Evolutionary conservation across 2,329 filamentous ascomycete species (phyloP), one percentile per base, ranked within the genome.

Genomic region (Fusarium sp.): DNA sequence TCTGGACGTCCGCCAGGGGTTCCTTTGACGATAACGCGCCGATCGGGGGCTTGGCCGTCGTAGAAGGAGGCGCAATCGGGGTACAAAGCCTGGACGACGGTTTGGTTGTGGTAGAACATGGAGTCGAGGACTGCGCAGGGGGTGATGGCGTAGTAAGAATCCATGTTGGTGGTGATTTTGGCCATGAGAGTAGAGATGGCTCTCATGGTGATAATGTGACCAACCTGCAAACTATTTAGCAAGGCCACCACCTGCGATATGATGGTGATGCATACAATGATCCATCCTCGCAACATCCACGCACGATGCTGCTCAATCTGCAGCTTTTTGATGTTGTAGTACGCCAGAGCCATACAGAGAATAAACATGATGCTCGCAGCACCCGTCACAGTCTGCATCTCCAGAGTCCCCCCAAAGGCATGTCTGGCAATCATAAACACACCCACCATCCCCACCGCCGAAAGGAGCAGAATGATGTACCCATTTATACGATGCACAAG

Each of bases 291-390:
- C 27, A 88, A 66, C 85, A 88, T 88, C 85, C 85, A 88, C 3
- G 83, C 83, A 2, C 86, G 78, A 57, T 88, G 86, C 65, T 88
- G 81, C 29, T 88, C 84, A 44, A 90, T 84, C 66, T 88, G 85
- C 2, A 88, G 71, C 3, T 77, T 74, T 69, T 84, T 87, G 70
- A 88, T 81, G 59, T 87, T 87, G 68, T 81, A 75, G 29, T 79
- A 80, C 1, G 84, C 82, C 38, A 87, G 56, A 1, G 68, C 57
- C 21, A 84, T 70, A 9, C 78, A 76, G 2, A 70, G 61, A 0
- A 80, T 70, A 2, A 83, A 82, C 9, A 79, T 67, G 27, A 84
- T 75, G 2, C 73, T 78, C 0, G 84, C 66, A 0, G 79, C 48
- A 0, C 79, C 79, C 0, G 81, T 69, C 2, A 67, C 77, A 0